Evolutionary conservation across 2,329 filamentous ascomycete genomes (phyloP).

Genomic region (Dactylellina parvicollis): DNA sequence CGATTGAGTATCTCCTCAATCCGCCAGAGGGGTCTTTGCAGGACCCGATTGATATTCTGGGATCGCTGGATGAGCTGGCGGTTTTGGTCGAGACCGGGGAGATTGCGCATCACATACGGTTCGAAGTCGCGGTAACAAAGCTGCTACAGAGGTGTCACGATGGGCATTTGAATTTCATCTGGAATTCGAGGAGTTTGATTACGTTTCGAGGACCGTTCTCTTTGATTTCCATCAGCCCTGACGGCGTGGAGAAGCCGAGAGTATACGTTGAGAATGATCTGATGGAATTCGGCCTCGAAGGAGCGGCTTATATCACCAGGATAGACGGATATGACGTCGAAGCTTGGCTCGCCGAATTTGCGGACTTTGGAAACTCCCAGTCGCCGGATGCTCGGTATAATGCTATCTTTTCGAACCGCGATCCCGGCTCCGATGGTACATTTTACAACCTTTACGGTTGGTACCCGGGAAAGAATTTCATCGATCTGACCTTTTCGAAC

Average conservation of each 20-base stretch:
- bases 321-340: constrained; percentile 45
- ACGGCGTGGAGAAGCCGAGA: constrained; percentile 35
- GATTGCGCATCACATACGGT: constrained; percentile 36
- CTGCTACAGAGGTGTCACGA: constrained; percentile 45
- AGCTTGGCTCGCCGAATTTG: constrained; percentile 34
- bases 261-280: constrained; percentile 37
- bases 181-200: constrained; percentile 9
- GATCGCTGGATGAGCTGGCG: constrained; percentile 28
- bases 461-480: constrained; percentile 47
- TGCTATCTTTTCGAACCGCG: constrained; percentile 39
- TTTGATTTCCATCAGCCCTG: constrained; percentile 37
- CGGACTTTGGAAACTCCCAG: constrained; percentile 37
- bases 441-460: constrained; percentile 34
- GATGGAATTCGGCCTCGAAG: constrained; percentile 3
- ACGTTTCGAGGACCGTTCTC: constrained; percentile 34
- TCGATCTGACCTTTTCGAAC: constrained; percentile 44
- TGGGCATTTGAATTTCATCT: constrained; percentile 36
- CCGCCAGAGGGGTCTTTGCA: constrained; percentile 39
- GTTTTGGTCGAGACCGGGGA: constrained; percentile 20
- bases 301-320: constrained; percentile 14
- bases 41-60: constrained; percentile 41
- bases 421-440: constrained; percentile 39
- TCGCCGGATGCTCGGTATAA: constrained; percentile 52
- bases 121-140: constrained; percentile 32
- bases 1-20: constrained; percentile 35